Evolutionary conservation across 1,139 yeast species (phyloP), one percentile per base, ranked within the genome.

Genomic region (Sugiyamaella japonica): DNA sequence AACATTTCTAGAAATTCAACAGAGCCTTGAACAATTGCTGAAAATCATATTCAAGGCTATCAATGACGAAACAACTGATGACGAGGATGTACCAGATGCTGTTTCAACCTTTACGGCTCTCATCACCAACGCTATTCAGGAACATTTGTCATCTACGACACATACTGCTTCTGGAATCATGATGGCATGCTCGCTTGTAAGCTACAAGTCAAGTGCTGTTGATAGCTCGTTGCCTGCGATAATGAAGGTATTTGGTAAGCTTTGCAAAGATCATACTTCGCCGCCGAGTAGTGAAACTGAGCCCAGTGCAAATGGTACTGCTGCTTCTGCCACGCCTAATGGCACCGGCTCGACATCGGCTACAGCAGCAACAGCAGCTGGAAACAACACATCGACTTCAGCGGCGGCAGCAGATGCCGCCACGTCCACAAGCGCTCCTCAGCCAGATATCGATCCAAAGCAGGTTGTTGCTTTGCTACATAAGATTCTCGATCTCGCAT

Each of bases 91-190:
- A 17, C 65, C 69, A 0, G 89, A 84, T 23, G 83, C 79, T 41
- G 80, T 82, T 1, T 83, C 81, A 61, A 74, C 77, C 6, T 90
- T 91, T 66, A 73, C 88, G 53, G 72, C 78, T 1, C 75, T 84
- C 50, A 72, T 93, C 53, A 80, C 82, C 2, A 75, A 83, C 10
- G 86, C 89, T 6, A 85, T 91, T 32, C 82, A 88, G 8, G 97
- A 93, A 65, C 96, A 91, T 69, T 76, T 95, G 62, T 84, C 86
- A 50, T 85, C 85, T 49, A 84, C 85, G 64, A 85, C 88, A n/a
- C 85, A 95, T 0, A 83, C 88, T 50, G 93, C 95, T 15, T 95
- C 97, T 7, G 97, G 97, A 61, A 91, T 91, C 1, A 85, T 90
- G 16, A 75, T 93, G 49, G 85, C 95, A 1, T 86, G 95, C 86